phyloP scores from a whole-genome alignment of 129 eudicot genomes.

The Centrapalus pauciflorus region DNA sequence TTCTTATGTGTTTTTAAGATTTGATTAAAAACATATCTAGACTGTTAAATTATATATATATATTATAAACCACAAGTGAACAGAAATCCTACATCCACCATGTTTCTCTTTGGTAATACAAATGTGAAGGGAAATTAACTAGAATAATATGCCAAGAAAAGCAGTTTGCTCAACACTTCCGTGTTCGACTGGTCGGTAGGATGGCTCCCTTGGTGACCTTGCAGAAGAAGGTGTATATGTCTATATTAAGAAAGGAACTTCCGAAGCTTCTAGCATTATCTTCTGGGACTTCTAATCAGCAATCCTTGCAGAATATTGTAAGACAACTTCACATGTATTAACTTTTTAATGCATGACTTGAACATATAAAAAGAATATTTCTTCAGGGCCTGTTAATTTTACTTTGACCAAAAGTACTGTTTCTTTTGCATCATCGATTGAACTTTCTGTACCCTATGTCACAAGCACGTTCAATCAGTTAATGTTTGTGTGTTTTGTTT shows the following conservation, averaged over 20 bases:
- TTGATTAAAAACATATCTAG: conserved; percentile 2
- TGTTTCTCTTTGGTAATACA: background rate
- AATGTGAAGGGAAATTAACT: background rate
- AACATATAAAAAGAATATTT: background rate
- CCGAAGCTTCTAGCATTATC: conserved; percentile 76
- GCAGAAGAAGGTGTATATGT: conserved; percentile 86
- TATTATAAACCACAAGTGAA: background rate
- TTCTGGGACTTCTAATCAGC: conserved; percentile 70
- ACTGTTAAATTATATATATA: background rate
- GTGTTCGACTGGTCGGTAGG: conserved; percentile 47
- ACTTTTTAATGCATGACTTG: background rate
- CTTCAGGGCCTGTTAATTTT: background rate
- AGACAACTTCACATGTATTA: conserved; percentile 20
- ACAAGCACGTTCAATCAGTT: background rate
- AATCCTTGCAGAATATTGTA: conserved; percentile 83
- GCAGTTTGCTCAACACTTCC: background rate
- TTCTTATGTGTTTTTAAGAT: background rate
- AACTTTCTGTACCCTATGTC: background rate
- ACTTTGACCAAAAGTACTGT: background rate
- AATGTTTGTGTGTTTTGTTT: background rate
- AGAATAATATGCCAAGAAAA: conserved; percentile 3
- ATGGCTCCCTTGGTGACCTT: conserved; percentile 72
- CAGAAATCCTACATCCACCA: background rate
- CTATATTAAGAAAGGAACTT: conserved; percentile 86
- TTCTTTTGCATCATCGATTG: background rate